These are phyloP conservation scores for Backusella parvicylindrica DNA, from an alignment of 192 early-diverging fungal species.

Conservation along the genomic window DNA sequence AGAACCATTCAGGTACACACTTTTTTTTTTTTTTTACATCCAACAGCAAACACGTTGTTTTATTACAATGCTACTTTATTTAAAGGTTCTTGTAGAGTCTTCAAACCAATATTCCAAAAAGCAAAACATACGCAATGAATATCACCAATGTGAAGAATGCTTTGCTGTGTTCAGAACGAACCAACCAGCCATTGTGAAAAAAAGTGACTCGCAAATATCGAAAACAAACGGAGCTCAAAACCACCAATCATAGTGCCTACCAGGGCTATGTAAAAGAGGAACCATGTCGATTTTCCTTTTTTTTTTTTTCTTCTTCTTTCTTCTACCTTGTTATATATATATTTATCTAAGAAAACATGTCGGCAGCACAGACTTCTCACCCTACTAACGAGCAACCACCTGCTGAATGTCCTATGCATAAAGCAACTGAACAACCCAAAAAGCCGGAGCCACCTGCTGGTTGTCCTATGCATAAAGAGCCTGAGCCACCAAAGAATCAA, in stretches of 20 bases:
- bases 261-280: background rate
- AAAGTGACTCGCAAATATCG: background rate
- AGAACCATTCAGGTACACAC: background rate
- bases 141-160: no score
- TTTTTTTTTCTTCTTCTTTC: background rate
- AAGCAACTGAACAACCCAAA: background rate
- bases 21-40: background rate
- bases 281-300: background rate
- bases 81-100: background rate
- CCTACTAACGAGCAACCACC: background rate
- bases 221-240: background rate
- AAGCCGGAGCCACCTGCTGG: background rate
- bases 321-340: no score
- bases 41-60: background rate
- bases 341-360: background rate
- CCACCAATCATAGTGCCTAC: background rate
- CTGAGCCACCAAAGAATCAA: constrained; percentile 21
- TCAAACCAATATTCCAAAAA: no score
- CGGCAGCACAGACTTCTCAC: background rate
- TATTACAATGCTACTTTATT: background rate
- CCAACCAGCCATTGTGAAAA: background rate
- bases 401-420: background rate
- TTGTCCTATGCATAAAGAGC: constrained; percentile 9
- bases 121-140: no score
- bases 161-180: background rate